Conservation (phyloP, 768 basidiomycete species). For the Boletus subparvulus region DNA sequence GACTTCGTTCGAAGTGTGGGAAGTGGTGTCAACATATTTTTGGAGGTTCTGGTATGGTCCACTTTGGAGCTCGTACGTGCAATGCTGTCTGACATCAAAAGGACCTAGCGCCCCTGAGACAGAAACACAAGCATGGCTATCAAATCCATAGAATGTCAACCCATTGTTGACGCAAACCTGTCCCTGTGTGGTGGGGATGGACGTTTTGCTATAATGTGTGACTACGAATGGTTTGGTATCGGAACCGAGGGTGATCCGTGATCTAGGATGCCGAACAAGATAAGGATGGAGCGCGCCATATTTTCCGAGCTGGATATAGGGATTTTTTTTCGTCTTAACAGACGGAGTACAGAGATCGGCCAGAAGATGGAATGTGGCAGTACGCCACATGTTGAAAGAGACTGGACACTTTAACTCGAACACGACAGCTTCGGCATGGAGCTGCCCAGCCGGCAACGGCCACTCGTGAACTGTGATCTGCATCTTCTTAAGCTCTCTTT, state of each 20-base stretch:
- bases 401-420: slow-evolving; percentile 45
- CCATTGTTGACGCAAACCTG: slow-evolving; percentile 36
- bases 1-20: slow-evolving; percentile 45
- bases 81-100: slow-evolving; percentile 20
- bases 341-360: slow-evolving; percentile 33
- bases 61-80: slow-evolving; percentile 34
- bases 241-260: slow-evolving; percentile 23
- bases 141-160: slow-evolving; percentile 33
- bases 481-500: slow-evolving; percentile 21
- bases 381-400: slow-evolving; percentile 44
- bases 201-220: slow-evolving; percentile 12
- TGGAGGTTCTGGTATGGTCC: slow-evolving; percentile 38
- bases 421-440: slow-evolving; percentile 31
- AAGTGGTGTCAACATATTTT: slow-evolving; percentile 35
- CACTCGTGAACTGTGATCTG: slow-evolving; percentile 43
- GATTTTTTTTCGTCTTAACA: neutral
- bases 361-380: slow-evolving; percentile 38
- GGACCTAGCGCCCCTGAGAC: slow-evolving; percentile 11
- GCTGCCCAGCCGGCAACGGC: slow-evolving; percentile 39
- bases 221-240: slow-evolving; percentile 17
- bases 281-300: slow-evolving; percentile 15
- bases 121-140: slow-evolving; percentile 18
- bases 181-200: slow-evolving; percentile 11
- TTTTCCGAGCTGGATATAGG: slow-evolving; percentile 12
- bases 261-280: slow-evolving; percentile 10